phyloP scores from a whole-genome alignment of 305 asterid species.

The Fraxinus albicans region DNA sequence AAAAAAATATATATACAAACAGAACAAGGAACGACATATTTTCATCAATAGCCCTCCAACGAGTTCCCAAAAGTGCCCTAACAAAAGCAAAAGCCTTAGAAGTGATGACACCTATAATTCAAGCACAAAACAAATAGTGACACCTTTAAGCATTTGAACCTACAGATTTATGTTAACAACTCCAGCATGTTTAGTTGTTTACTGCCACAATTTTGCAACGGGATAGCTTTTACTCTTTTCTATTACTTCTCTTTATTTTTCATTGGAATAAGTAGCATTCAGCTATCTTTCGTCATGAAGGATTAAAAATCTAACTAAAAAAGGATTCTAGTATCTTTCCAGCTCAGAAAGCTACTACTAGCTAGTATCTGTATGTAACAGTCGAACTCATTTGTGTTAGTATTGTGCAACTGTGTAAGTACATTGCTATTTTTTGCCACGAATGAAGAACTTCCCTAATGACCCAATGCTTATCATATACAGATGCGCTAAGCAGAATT shows the following conservation, averaged over 20 bases:
- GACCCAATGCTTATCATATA: neutral
- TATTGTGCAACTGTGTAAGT: neutral
- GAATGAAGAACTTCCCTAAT: neutral
- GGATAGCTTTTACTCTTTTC: neutral
- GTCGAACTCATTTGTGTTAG: neutral
- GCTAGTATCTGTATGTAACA: neutral
- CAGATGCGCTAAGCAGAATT: constrained; percentile 5
- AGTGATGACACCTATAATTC: neutral
- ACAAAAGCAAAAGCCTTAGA: neutral
- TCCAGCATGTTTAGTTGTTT: neutral
- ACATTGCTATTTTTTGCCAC: neutral
- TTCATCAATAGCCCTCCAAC: neutral
- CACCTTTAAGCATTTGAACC: neutral
- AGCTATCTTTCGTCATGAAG: neutral
- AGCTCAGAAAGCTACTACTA: neutral
- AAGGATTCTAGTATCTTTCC: neutral
- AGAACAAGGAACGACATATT: neutral
- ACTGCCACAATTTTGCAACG: neutral
- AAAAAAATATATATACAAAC: no score
- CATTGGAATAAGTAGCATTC: neutral
- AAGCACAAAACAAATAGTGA: neutral
- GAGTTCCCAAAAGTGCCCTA: neutral
- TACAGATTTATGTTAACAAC: neutral
- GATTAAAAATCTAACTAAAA: neutral
- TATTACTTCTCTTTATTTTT: neutral